These are phyloP conservation scores for Cerrena zonata DNA, from an alignment of 1,284 basidiomycete genomes.

Conservation along the genomic window DNA sequence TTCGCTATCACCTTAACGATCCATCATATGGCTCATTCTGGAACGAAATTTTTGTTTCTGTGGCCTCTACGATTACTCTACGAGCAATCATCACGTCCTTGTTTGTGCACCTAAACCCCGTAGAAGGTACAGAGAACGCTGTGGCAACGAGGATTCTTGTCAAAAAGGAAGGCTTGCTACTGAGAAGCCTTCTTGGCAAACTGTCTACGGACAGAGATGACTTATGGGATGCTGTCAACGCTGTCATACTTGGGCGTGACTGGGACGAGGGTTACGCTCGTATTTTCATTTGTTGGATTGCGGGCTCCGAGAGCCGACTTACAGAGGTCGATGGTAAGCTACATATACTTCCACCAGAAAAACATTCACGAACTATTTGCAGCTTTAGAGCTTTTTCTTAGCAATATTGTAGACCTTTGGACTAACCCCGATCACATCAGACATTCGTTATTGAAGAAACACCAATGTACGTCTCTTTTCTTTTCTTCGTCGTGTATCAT, in stretches of 20 bases:
- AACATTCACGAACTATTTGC: not conserved
- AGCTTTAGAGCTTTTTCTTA: slow-evolving; percentile 48
- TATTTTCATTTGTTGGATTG: slow-evolving; percentile 62
- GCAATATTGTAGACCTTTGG: slow-evolving; percentile 55
- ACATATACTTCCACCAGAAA: not conserved
- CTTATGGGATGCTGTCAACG: slow-evolving; percentile 46
- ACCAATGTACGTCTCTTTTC: slow-evolving; percentile 49
- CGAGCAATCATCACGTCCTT: slow-evolving; percentile 58
- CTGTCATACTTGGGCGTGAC: slow-evolving; percentile 46
- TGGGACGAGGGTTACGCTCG: slow-evolving; percentile 58
- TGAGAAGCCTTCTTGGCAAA: slow-evolving; percentile 46
- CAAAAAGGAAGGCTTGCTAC: slow-evolving; percentile 46
- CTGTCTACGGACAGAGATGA: slow-evolving; percentile 39
- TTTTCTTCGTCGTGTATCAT: not conserved
- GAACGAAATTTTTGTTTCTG: slow-evolving; percentile 39
- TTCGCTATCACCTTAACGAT: slow-evolving; percentile 38
- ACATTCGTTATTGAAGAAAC: slow-evolving; percentile 63
- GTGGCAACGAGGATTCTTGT: slow-evolving; percentile 36
- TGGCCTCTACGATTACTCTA: slow-evolving; percentile 49
- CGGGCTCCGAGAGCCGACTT: slow-evolving; percentile 27
- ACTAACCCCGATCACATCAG: slow-evolving; percentile 61
- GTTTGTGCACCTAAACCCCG: slow-evolving; percentile 38
- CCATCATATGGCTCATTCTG: slow-evolving; percentile 45
- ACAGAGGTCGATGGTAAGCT: slow-evolving; percentile 36
- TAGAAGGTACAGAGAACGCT: slow-evolving; percentile 30